phyloP scores from a whole-genome alignment of 148 eudicot species.

The Nepenthes mirabilis region DNA sequence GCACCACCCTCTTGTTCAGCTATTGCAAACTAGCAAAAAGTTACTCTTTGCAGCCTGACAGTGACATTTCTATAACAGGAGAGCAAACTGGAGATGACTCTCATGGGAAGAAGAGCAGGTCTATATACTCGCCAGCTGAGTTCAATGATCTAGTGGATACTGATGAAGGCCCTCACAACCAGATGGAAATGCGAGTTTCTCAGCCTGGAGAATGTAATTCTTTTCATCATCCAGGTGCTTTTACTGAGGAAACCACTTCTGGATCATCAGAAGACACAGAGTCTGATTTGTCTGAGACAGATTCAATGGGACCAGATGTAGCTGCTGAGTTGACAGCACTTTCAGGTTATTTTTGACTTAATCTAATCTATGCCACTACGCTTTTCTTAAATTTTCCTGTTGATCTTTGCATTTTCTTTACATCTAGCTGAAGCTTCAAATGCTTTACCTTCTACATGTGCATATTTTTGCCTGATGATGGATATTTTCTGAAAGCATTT shows the following conservation, averaged over 20 bases:
- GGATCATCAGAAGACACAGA: constrained; percentile 68
- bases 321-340: constrained; percentile 30
- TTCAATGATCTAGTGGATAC: constrained; percentile 20
- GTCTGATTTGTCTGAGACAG: constrained; percentile 71
- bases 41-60: constrained; percentile 28
- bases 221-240: constrained; percentile 21
- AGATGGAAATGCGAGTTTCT: constrained; percentile 22
- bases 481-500: no score
- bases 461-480: no score
- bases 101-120: constrained; percentile 21
- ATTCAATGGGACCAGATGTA: constrained; percentile 36
- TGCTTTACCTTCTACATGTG: no score
- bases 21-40: constrained; percentile 26
- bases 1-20: constrained; percentile 31
- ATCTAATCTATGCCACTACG: not conserved
- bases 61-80: constrained; percentile 21
- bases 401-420: not conserved
- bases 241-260: constrained; percentile 35
- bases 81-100: constrained; percentile 27
- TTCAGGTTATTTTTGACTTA: constrained; percentile 33
- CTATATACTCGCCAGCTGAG: constrained; percentile 21
- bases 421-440: not conserved
- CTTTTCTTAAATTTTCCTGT: not conserved
- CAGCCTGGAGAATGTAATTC: constrained; percentile 17
- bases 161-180: constrained; percentile 14